phyloP scores from a whole-genome alignment of 257 asterid genomes.

The Penstemon barbatus region DNA sequence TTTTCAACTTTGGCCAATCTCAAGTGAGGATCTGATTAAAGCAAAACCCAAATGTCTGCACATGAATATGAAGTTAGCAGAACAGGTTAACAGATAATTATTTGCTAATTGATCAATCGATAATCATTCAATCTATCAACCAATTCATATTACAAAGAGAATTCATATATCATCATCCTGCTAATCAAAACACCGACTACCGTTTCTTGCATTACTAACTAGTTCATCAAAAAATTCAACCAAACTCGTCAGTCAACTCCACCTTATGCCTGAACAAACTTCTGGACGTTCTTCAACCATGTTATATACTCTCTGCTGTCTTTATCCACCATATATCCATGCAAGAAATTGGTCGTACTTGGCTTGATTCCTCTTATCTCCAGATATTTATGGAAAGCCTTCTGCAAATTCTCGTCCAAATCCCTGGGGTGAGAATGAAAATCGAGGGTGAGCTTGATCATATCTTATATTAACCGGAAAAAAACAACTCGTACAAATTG shows the following conservation, averaged over 20 bases:
- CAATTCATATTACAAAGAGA: conserved; percentile 11
- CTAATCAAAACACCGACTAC: background rate
- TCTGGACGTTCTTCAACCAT: conserved; percentile 79
- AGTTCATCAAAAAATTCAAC: conserved; percentile 16
- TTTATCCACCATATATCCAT: conserved; percentile 75
- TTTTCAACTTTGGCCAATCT: too few relatives aligned
- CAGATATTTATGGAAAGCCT: conserved; percentile 89
- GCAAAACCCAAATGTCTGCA: too few relatives aligned
- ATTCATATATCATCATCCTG: background rate
- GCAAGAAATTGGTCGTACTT: conserved; percentile 78
- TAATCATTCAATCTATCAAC: background rate
- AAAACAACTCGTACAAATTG: too few relatives aligned
- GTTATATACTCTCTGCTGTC: conserved; percentile 63
- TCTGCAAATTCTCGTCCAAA: conserved; percentile 93
- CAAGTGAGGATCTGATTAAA: too few relatives aligned
- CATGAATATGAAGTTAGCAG: too few relatives aligned
- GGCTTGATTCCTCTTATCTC: conserved; percentile 86
- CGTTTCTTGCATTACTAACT: background rate
- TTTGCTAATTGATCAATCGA: background rate
- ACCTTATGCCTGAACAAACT: conserved; percentile 56
- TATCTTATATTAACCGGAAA: too few relatives aligned
- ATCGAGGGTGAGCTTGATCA: background rate
- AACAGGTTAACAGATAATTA: too few relatives aligned
- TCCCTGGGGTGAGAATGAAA: conserved; percentile 42
- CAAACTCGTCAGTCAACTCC: background rate